Evolutionary conservation across 2,329 filamentous ascomycete genomes (phyloP).

Genomic region (Tolypocladium endophyticum): DNA sequence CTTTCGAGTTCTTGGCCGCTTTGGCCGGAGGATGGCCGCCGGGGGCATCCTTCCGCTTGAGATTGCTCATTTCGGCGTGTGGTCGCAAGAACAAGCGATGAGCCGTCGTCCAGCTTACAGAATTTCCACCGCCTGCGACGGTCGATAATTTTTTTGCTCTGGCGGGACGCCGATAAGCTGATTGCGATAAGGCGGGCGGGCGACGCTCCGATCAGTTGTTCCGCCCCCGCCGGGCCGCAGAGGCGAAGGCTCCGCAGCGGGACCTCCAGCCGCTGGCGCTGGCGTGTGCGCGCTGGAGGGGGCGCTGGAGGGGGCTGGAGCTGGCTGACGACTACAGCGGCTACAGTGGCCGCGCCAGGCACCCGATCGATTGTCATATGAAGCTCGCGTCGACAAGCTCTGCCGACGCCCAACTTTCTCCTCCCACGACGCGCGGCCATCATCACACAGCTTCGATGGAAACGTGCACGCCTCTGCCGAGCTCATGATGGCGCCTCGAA

Average conservation of each 20-base stretch:
- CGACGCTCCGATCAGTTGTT: constrained; percentile 1
- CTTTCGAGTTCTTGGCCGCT: constrained; percentile 33
- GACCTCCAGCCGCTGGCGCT: neutral
- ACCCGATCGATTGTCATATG: neutral
- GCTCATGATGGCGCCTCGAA: constrained; percentile 21
- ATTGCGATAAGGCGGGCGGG: constrained; percentile 10
- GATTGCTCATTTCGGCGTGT: constrained; percentile 37
- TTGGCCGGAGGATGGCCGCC: constrained; percentile 38
- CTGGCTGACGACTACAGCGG: neutral
- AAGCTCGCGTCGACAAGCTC: neutral
- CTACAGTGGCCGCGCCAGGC: neutral
- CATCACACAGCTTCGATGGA: constrained; percentile 4
- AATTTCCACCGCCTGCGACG: neutral
- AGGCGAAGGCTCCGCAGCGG: neutral
- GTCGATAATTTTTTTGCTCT: constrained; percentile 18
- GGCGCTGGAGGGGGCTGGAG: neutral
- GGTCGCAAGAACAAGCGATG: constrained; percentile 5
- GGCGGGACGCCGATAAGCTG: constrained; percentile 17
- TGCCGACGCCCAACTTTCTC: neutral
- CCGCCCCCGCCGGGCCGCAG: neutral
- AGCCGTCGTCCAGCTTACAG: neutral
- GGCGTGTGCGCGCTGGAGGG: neutral
- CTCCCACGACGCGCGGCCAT: neutral
- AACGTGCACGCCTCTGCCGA: neutral
- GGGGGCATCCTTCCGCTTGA: constrained; percentile 49